Conservation (phyloP, 1,139 yeast species). For the Kodamaea ohmeri region DNA sequence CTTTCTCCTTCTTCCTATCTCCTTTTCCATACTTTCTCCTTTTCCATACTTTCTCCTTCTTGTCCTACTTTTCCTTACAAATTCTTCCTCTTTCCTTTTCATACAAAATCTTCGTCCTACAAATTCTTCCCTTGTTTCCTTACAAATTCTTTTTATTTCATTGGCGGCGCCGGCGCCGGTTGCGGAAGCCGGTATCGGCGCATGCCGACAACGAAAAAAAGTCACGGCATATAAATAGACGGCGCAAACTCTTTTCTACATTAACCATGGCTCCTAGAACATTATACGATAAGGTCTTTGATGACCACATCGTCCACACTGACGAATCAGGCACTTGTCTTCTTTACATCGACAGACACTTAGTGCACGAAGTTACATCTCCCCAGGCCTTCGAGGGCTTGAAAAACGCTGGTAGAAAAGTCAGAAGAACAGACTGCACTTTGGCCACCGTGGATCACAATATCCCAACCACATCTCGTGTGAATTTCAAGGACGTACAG, state of each 20-base stretch:
- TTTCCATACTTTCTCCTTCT: background rate
- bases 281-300: constrained; percentile 92
- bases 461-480: constrained; percentile 88
- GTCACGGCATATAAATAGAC: background rate
- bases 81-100: background rate
- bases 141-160: constrained; percentile 1
- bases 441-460: constrained; percentile 97
- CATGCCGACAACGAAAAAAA: background rate
- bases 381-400: constrained; percentile 99
- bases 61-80: constrained; percentile 3
- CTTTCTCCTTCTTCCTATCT: too few relatives aligned
- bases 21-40: background rate
- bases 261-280: constrained; percentile 47
- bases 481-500: constrained; percentile 65
- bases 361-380: constrained; percentile 96
- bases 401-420: constrained; percentile 78
- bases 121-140: background rate
- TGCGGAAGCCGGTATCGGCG: constrained; percentile 4
- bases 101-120: too few relatives aligned
- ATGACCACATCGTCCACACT: constrained; percentile 86
- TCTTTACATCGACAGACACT: constrained; percentile 90
- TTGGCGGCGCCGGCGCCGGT: constrained; percentile 6
- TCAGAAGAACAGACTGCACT: constrained; percentile 92
- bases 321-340: constrained; percentile 86
- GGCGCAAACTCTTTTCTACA: background rate